Base-by-base conservation (phyloP, 73 alveolate genomes). In the Breviolum minutum region DNA sequence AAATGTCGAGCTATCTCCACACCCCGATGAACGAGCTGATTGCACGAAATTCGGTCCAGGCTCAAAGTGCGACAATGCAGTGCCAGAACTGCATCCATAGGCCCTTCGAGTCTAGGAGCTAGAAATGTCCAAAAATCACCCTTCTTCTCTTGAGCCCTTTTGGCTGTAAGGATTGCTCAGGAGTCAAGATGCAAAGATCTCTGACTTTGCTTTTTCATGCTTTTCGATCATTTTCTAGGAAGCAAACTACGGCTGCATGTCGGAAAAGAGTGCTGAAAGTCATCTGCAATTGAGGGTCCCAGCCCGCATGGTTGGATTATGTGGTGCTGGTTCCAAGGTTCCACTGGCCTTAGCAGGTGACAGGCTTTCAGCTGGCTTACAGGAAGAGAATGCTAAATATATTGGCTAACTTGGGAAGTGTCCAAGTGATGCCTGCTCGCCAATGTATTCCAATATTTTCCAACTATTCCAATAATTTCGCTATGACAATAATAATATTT, bases 281-380 rank as follows among this genome's bases (percentile, higher is more conserved):
- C 54, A 30, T 48, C 86, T 77, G 61, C 63, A 7, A 7, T 48
- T 29, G 7, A n/a, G 16, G 54, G 70, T 32, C 32, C 69, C 94
- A 14, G 62, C 95, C 95, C 81, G 80, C 95, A 88, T 88, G 30
- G 95, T 88, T 2, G 95, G 95, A 73, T 88, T 88, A 85, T 88
- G 95, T 26, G 95, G 95, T 71, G 70, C 95, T 9, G 95, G 60
- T 26, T 26, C 80, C 68, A 68, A 13, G 29, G 95, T 69, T 8
- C 95, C 95, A n/a, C 32, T 77, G 86, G 95, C 95, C 95, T 88
- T 16, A 12, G 95, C 62, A 13, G 54, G 54, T 40, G 87, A 20
- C 54, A 74, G 27, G 27, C 54, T 40, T 40, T 16, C 27, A 68
- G 17, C 4, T 68, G 77, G 17, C n/a, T 68, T 68, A 14, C 54